Evolutionary conservation across 768 basidiomycete species (phyloP), one percentile per base, ranked within the genome.

Genomic region (Lactarius hatsudake): DNA sequence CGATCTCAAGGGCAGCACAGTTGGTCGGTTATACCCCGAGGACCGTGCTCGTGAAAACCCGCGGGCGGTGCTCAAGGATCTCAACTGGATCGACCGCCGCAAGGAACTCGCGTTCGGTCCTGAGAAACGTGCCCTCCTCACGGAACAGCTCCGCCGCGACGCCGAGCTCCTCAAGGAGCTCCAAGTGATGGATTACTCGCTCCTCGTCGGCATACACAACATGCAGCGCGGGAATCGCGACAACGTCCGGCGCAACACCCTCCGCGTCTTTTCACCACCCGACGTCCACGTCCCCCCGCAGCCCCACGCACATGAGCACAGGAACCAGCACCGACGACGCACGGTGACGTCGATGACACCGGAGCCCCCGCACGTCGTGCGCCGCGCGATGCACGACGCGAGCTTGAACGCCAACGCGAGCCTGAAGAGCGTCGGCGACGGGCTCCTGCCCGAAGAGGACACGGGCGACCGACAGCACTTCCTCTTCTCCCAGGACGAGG

Each of bases 401-500:
- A 93, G 95, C 73, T 89, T 87, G 0, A 87, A 92, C 7, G 60
- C 55, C 17, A 51, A 57, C 15, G 56, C 61, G 43, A 66, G 55
- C 17, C 18, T 67, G 57, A 59, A 53, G 26, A 26, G 56, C 9
- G 77, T 76, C 15, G 78, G 75, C 9, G 78, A 81, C 0, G 77
- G 86, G 40, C 79, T 83, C 63, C 80, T 88, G 34, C 89, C 86
- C 0, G 89, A 89, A 72, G 78, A 84, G 73, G 84, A 90, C 73
- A 82, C 83, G 1, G 84, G 86, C 42, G 86, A 90, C 65, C 79
- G 85, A 18, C 81, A 84, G 30, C 85, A 92, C 65, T 94, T 96
- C 75, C 77, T 98, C 32, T 99, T 99, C 78, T 98, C 97, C 74
- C 93, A 96, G 72, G 96, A 99, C 74, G 97, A 98, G 72, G 95